Conservation (phyloP, 169 alveolate genomes). For the Eimeria brunetti region DNA sequence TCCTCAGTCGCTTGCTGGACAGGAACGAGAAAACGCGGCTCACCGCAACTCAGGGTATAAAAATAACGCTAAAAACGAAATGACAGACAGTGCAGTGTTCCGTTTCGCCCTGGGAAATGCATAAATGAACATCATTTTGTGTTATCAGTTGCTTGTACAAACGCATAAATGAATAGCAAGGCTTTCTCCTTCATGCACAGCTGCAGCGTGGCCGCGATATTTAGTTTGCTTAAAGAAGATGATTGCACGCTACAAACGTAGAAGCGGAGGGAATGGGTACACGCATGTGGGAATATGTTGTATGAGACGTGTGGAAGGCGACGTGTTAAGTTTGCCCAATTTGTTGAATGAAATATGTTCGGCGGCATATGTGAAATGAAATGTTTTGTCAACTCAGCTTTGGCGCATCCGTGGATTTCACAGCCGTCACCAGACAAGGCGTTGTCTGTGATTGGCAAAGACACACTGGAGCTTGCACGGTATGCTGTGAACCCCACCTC, state of each 20-base stretch:
- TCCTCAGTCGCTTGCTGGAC: slow-evolving; percentile 77
- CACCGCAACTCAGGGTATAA: slow-evolving; percentile 75
- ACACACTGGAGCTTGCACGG: slow-evolving; percentile 74
- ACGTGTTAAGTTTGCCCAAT: too few species aligned
- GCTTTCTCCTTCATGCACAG: not conserved
- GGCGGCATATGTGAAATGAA: too few species aligned
- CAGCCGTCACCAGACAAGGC: slow-evolving; percentile 57
- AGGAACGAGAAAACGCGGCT: slow-evolving; percentile 75
- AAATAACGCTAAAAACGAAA: not conserved
- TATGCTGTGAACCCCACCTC: too few species aligned
- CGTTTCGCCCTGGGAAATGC: not conserved
- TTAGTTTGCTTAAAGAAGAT: not conserved
- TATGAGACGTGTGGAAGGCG: not conserved
- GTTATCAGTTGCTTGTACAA: not conserved
- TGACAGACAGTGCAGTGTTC: not conserved
- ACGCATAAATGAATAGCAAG: not conserved
- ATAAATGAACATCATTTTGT: too few species aligned
- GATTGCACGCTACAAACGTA: too few species aligned
- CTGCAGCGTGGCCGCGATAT: not conserved
- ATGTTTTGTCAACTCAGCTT: slow-evolving; percentile 42
- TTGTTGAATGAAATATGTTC: too few species aligned
- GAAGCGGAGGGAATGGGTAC: too few species aligned
- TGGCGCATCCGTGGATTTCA: slow-evolving; percentile 78
- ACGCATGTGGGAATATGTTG: too few species aligned
- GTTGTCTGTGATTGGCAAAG: slow-evolving; percentile 71